phyloP scores from a whole-genome alignment of 306 rosid species.

The Oemleria cerasiformis region DNA sequence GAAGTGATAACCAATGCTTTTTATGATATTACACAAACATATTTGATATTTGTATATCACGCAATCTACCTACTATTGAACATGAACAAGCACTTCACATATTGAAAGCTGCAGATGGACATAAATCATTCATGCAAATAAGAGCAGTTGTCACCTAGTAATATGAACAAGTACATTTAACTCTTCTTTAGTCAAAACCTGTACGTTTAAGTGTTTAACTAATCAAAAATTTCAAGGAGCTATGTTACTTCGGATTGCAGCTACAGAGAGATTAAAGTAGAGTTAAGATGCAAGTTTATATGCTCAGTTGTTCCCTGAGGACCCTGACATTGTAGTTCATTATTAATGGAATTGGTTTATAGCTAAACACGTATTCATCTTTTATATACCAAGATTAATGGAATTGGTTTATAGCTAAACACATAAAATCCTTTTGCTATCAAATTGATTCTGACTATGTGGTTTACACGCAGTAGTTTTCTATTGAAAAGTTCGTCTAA shows the following conservation, averaged over 20 bases:
- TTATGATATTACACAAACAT: background rate
- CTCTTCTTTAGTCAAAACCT: too few relatives aligned
- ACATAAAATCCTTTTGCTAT: background rate
- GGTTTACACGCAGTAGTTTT: too few relatives aligned
- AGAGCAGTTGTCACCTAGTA: background rate
- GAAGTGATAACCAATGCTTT: too few relatives aligned
- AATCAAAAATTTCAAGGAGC: background rate
- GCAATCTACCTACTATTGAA: background rate
- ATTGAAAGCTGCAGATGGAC: background rate
- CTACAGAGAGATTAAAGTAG: background rate
- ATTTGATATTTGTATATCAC: background rate
- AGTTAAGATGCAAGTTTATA: background rate
- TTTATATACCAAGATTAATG: background rate
- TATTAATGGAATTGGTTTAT: background rate
- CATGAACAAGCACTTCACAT: background rate
- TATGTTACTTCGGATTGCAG: background rate
- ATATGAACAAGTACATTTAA: too few relatives aligned
- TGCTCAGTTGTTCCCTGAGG: background rate
- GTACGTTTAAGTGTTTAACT: too few relatives aligned
- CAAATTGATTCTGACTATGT: background rate
- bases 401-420: background rate
- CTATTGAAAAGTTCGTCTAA: background rate
- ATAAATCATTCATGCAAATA: background rate
- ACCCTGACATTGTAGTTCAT: background rate
- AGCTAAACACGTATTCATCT: background rate